A percentile compares a stretch with the other conserved stretches of the same genome.
Evolutionary conservation across 2,329 filamentous ascomycete species (phyloP).

Genomic region (Dothistroma septosporum): DNA sequence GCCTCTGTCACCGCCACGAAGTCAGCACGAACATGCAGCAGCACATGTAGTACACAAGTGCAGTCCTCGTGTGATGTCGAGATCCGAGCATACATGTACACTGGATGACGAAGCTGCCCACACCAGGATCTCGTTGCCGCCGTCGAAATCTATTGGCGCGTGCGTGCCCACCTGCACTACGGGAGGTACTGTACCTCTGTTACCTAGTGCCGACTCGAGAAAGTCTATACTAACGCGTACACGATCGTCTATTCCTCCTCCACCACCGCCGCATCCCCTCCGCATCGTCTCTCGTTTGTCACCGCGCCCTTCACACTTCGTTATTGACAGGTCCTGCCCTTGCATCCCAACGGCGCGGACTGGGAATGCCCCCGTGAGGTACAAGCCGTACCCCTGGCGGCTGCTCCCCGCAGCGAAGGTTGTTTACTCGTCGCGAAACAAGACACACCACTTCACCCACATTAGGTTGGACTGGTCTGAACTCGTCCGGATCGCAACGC

Average conservation of each 20-base stretch:
- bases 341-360: not conserved
- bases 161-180: not conserved
- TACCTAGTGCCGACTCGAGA: not conserved
- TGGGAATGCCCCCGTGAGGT: not conserved
- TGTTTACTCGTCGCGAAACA: not conserved
- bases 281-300: not conserved
- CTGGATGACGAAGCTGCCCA: not conserved
- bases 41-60: not conserved
- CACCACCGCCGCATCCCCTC: not conserved
- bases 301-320: not conserved
- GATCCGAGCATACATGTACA: not conserved
- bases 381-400: not conserved
- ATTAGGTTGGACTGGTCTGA: not conserved
- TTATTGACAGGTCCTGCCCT: not conserved
- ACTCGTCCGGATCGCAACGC: not conserved
- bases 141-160: not conserved
- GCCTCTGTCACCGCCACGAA: not conserved
- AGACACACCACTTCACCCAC: not conserved
- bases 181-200: too few species aligned
- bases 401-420: not conserved
- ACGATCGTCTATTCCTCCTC: not conserved
- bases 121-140: not conserved
- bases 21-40: not conserved
- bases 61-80: not conserved
- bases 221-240: not conserved